Base-by-base conservation (phyloP, 768 basidiomycete genomes). In the Dictyophora rubrovolvata region DNA sequence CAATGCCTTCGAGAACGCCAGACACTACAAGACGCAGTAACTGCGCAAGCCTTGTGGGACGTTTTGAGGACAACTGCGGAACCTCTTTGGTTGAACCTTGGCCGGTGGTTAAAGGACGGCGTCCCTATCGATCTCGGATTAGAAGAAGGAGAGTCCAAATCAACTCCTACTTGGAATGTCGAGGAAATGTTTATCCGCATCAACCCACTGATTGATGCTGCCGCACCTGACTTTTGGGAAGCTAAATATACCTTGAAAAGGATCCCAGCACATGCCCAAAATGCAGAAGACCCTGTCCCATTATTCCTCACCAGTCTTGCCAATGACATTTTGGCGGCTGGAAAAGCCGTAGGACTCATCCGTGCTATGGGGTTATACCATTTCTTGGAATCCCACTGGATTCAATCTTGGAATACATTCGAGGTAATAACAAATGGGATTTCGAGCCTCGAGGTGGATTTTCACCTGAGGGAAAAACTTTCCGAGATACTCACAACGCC, bases 121-220 rank as follows among this genome's bases (percentile, higher is more conserved):
- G 87, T 87, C 83, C 82, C 82, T 4, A 66, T 73, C 18, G 67
- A 67, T 34, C 65, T 70, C 18, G 53, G 62, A 64, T 12, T 67
- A 17, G 67, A 69, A 14, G 73, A 70, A 53, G 75, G 74, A 3
- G 47, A 42, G 16, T 22, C 18, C n/a, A 52, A 22, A 37, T 23
- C 36, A 55, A 51, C 8, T 20, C 59, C 62, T 22, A 63, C 60
- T 51, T 37, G 64, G 50, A 55, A 55, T 61, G 83, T 85, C 18
- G 84, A 85, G 11, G 89, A 93, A 65, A 90, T 90, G 70, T 91
- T 92, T 69, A 81, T 93, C 34, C 50, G 85, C 87, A 65, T 46
- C 6, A 59, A 59, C n/a, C 57, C 57, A 5, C 20, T 59, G 20
- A 34, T 59, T 50, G 57, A 59, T 16, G 35, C 61, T 82, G 65